Evolutionary conservation across 2,329 filamentous ascomycete genomes (phyloP), one percentile per base, ranked within the genome.

Genomic region (Mycosphaerella arachidis): DNA sequence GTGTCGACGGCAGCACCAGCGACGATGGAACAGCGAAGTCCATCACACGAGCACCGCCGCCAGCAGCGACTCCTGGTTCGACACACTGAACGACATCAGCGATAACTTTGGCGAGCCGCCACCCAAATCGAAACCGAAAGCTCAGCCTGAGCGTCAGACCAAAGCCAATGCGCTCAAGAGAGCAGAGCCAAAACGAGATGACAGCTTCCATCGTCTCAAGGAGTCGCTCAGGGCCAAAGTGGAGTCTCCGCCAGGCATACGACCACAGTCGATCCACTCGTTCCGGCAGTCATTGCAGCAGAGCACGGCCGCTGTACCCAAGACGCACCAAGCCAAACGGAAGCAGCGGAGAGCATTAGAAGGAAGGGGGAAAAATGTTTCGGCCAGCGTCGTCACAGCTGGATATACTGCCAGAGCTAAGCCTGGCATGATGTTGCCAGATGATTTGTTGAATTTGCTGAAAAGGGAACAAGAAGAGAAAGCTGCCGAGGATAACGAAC

Each of bases 11-110:
- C 62, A 63, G 59, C 58, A 45, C 20, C 65, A 64, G 52, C 58
- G 57, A 35, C 58, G 65, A 55, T 63, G 56, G 53, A 59, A 62
- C 58, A 60, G 60, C 56, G 48, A 59, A 31, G 31, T 50, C 31
- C 35, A 53, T n/a, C 16, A 37, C 48, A 31, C 50, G 60, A 40
- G 51, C 27, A 30, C 40, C 24, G 40, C 33, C 29, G 45, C 48
- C 20, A n/a, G 18, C 50, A 48, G 50, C 52, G 60, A 63, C 12
- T 58, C 53, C 9, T 65, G 59, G 61, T 63, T 63, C 54, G 63
- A 64, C 30, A 53, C 57, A 9, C 53, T 67, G 46, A 67, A 67
- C 60, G 62, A 67, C 48, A 66, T 66, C 53, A 66, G 48, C 57
- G 62, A 66, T 13, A 40, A 45, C 9, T 66, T 58, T 50, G 33